Base-by-base conservation (phyloP, 2,329 filamentous ascomycete genomes). In the Cladosporium velox region DNA sequence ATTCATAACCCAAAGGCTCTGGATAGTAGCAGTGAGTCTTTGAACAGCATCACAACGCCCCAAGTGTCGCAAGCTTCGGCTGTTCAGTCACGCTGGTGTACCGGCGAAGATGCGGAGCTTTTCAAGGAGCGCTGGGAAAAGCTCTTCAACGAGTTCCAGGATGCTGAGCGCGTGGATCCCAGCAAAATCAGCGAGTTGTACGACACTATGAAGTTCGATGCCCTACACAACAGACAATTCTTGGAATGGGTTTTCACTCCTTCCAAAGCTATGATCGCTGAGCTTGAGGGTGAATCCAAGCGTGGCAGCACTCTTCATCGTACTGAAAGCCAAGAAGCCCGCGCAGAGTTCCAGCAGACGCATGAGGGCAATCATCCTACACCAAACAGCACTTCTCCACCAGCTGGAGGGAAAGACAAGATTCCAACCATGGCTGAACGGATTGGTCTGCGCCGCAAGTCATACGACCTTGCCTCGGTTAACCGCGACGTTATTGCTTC, bases 121-220 rank as follows among this genome's bases (percentile, higher is more conserved):
- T 99, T 99, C 83, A 91, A 91, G 71, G 95, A 99, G 78, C 88
- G 95, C 34, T 99, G 95, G 95, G 95, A 98, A 80, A 99, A 99
- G 81, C 86, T 99, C 1, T 99, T 99, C 79, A 88, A 90, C 58
- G 95, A 99, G 76, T 99, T 99, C 74, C 95, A 91, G 70, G 96
- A 99, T 77, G 90, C 91, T 1, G 95, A 99, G 74, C 99, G 99
- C 82, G 93, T 98, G 21, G 95, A 99, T 78, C 96, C 96, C 21
- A 97, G 93, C 83, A 99, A 99, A 82, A 94, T 99, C 68, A 97
- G 93, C 5, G 95, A 99, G 80, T 86, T 99, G 2, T 99, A 99
- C 77, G 95, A 99, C 78, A 98, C 94, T 24, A 98, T 99, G 95
- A 99, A 99, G 79, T 99, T 98, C 70, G 95, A 99, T 77, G 95